phyloP scores from a whole-genome alignment of 108 stramenopile species.

The Stephanodiscus triporus region DNA sequence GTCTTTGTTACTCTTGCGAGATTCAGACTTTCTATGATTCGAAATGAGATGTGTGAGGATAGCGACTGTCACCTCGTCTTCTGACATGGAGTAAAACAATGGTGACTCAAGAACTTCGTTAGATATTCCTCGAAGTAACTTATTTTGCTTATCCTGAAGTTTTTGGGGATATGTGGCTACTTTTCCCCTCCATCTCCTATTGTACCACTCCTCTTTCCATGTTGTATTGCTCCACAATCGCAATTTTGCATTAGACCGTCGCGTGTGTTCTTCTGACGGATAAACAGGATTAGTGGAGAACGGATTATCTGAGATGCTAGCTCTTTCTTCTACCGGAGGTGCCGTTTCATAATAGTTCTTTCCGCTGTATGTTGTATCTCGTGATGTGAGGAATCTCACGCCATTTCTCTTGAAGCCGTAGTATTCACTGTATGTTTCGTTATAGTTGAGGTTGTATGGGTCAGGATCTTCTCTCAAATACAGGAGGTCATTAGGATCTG shows the following conservation, averaged over 20 bases:
- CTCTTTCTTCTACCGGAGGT: conserved; percentile 20
- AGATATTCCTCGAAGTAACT: conserved; percentile 37
- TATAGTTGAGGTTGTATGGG: conserved; percentile 35
- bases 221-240: conserved; percentile 65
- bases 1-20: conserved; percentile 38
- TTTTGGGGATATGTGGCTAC: conserved; percentile 16
- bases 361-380: conserved; percentile 18
- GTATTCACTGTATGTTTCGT: conserved; percentile 29
- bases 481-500: conserved; percentile 44
- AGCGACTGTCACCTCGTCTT: conserved; percentile 72
- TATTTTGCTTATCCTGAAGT: conserved; percentile 27
- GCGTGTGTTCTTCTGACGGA: conserved; percentile 45
- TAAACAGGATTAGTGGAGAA: conserved; percentile 57
- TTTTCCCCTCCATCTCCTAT: conserved; percentile 68
- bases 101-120: conserved; percentile 53
- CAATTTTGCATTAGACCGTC: conserved; percentile 58
- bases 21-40: conserved; percentile 52
- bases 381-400: conserved; percentile 6
- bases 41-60: conserved; percentile 52
- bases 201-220: conserved; percentile 74
- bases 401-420: conserved; percentile 35
- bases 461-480: conserved; percentile 49
- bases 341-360: conserved; percentile 31
- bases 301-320: conserved; percentile 45
- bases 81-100: conserved; percentile 54